phyloP scores from a whole-genome alignment of 371 early-diverging fungal species.

The Gilbertella persicaria region DNA sequence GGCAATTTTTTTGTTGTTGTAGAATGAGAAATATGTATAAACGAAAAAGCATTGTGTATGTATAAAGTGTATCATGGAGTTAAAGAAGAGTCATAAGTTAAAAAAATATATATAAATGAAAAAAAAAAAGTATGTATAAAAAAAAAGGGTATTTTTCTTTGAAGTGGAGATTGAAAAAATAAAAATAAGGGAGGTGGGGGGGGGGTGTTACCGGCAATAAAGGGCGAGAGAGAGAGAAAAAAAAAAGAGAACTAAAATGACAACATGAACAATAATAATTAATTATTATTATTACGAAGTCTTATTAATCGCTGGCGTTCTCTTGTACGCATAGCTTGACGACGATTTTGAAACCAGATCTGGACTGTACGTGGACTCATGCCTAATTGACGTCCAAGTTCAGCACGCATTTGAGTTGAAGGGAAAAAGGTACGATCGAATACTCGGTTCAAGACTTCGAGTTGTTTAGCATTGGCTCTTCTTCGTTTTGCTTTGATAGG shows the following conservation, averaged over 20 bases:
- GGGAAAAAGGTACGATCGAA: slow-evolving; percentile 63
- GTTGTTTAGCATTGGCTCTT: slow-evolving; percentile 53
- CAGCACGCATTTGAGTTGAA: slow-evolving; percentile 78
- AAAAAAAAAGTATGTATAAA: too few species aligned
- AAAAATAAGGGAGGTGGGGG: too few species aligned
- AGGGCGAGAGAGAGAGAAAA: not conserved
- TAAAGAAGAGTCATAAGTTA: too few species aligned
- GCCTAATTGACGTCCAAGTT: slow-evolving; percentile 82
- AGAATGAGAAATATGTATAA: too few species aligned
- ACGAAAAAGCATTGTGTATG: too few species aligned
- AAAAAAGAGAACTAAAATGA: not conserved
- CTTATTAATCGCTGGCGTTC: slow-evolving; percentile 47
- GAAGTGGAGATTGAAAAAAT: not conserved
- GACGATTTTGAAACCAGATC: slow-evolving; percentile 97
- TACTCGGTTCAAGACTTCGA: slow-evolving; percentile 59
- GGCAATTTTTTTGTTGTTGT: too few species aligned
- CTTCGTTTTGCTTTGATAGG: slow-evolving; percentile 50
- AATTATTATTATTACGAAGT: slow-evolving; percentile 19
- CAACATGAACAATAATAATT: slow-evolving; percentile 1
- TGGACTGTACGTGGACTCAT: slow-evolving; percentile 88
- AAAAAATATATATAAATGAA: too few species aligned
- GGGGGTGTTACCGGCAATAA: too few species aligned
- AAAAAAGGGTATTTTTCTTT: not conserved
- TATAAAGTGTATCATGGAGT: too few species aligned
- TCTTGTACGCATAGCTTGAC: slow-evolving; percentile 68